Evolutionary conservation across 441 rosid species (phyloP).

Genomic region (Raphanus hybrid): DNA sequence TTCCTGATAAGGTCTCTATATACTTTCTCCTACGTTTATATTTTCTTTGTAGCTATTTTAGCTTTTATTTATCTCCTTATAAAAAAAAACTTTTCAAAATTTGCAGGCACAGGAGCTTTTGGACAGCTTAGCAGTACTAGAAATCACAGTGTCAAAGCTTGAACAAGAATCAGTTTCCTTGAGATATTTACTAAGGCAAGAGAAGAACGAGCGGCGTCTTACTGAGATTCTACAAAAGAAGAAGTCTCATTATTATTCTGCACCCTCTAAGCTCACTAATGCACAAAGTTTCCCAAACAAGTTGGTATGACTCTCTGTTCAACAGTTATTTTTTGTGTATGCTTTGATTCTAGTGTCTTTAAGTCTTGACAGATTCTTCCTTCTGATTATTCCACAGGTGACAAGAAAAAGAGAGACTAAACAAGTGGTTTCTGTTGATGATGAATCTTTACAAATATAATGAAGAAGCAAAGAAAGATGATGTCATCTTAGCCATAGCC

Average conservation of each 20-base stretch:
- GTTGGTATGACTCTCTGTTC: conserved; percentile 46
- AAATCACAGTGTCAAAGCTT: conserved; percentile 79
- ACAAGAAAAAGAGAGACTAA: conserved; percentile 39
- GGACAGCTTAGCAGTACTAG: conserved; percentile 74
- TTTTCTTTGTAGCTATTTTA: background rate
- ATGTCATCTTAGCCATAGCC: conserved; percentile 25
- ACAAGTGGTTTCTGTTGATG: conserved; percentile 30
- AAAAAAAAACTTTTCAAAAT: conserved; percentile 4
- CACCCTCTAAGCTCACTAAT: conserved; percentile 41
- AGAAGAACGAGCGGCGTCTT: conserved; percentile 80
- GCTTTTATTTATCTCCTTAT: background rate
- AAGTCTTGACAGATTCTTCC: background rate
- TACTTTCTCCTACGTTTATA: conserved; percentile 23
- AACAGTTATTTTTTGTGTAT: background rate
- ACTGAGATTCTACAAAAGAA: conserved; percentile 62
- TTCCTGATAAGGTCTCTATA: conserved; percentile 70
- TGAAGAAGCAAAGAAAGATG: conserved; percentile 29
- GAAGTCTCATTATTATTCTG: conserved; percentile 50
- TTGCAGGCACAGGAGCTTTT: conserved; percentile 79
- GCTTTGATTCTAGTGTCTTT: conserved; percentile 1
- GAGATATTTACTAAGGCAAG: conserved; percentile 81
- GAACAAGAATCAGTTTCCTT: conserved; percentile 76
- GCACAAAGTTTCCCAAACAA: conserved; percentile 48
- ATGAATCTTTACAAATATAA: conserved; percentile 38
- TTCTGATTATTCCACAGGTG: conserved; percentile 21